Percentiles rank a stretch among this genome's conserved stretches.
Conservation (phyloP, 306 rosid species). For the Mucuna pruriens region DNA sequence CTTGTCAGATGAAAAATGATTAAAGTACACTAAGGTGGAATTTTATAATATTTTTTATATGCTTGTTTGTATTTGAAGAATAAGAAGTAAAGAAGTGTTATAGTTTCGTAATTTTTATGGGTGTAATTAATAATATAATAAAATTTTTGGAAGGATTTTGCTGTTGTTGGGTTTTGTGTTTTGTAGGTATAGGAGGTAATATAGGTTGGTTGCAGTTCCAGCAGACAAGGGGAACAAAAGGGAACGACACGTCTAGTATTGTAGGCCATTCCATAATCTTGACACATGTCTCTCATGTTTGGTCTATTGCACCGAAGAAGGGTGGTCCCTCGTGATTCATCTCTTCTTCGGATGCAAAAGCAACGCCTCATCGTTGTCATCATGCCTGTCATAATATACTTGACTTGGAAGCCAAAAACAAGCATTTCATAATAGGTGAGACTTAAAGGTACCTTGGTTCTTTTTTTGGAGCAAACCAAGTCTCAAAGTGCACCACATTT, state of each 20-base stretch:
- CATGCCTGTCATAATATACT: constrained; percentile 43
- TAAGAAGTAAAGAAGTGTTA: no score
- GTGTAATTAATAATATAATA: neutral
- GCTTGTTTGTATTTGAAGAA: neutral
- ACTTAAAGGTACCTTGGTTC: constrained; percentile 14
- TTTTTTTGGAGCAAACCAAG: constrained; percentile 35
- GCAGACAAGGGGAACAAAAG: constrained; percentile 39
- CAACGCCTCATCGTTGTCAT: constrained; percentile 33
- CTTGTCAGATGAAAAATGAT: neutral
- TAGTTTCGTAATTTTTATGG: neutral
- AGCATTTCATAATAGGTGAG: constrained; percentile 29
- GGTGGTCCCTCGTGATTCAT: constrained; percentile 43
- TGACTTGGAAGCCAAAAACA: constrained; percentile 48
- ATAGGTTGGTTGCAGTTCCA: constrained; percentile 25
- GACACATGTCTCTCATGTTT: constrained; percentile 30
- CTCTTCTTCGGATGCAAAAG: constrained; percentile 31
- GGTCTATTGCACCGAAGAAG: constrained; percentile 41
- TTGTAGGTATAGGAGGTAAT: neutral
- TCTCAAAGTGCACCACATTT: neutral
- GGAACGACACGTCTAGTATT: constrained; percentile 20
- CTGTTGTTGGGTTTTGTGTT: constrained; percentile 4
- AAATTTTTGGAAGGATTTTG: neutral
- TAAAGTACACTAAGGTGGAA: neutral
- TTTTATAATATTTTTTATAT: neutral
- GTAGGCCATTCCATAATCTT: constrained; percentile 33